These are phyloP conservation scores for Xerocomellus dryophilus DNA, from an alignment of 768 basidiomycete genomes.

Conservation along the genomic window DNA sequence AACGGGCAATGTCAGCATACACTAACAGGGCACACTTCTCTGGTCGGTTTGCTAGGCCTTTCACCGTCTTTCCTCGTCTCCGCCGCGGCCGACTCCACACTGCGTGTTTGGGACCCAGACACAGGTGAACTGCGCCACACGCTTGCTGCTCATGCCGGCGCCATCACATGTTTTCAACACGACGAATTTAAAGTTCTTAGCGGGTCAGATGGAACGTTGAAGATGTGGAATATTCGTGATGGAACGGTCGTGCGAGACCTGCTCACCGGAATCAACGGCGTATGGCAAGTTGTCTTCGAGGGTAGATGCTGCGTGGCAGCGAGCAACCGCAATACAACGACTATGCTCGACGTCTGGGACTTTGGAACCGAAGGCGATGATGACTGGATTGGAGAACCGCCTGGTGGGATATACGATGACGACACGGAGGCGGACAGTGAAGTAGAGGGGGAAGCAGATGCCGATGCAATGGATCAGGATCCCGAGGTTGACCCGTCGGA, in stretches of 20 bases:
- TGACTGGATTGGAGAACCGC: constrained; percentile 81
- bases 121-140: constrained; percentile 77
- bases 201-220: constrained; percentile 92
- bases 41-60: constrained; percentile 89
- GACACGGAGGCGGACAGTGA: constrained; percentile 46
- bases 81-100: constrained; percentile 92
- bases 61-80: constrained; percentile 91
- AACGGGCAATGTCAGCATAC: constrained; percentile 79
- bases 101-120: constrained; percentile 92
- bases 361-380: constrained; percentile 72
- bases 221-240: constrained; percentile 95
- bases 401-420: constrained; percentile 72
- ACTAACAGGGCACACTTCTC: constrained; percentile 87
- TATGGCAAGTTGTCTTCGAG: constrained; percentile 98
- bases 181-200: constrained; percentile 97
- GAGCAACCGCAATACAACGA: constrained; percentile 73
- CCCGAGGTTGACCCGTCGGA: constrained; percentile 37
- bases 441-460: constrained; percentile 54
- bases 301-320: constrained; percentile 94
- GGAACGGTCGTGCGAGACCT: constrained; percentile 86
- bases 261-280: constrained; percentile 86
- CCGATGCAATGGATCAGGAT: constrained; percentile 74
- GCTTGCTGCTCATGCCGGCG: constrained; percentile 88
- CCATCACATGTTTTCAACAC: constrained; percentile 99
- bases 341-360: constrained; percentile 88